These are phyloP conservation scores for Cryptococcus sp. DNA, from an alignment of 1,284 basidiomycete species.

Conservation along the genomic window DNA sequence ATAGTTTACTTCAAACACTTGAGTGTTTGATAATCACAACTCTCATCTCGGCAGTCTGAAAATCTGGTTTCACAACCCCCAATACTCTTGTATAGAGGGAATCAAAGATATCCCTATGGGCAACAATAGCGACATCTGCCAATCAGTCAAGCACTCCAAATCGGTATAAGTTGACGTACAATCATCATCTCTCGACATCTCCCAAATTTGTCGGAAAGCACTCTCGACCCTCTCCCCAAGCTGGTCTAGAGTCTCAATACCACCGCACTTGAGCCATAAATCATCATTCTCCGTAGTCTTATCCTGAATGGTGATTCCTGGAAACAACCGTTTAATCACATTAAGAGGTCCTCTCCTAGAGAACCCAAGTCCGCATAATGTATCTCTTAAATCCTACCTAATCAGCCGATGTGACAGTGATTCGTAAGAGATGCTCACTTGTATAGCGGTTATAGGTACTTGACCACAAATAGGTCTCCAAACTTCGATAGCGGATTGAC, in stretches of 20 bases:
- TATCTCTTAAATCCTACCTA: not conserved
- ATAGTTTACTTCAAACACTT: too few species aligned
- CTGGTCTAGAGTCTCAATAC: not conserved
- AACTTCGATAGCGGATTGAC: constrained; percentile 17
- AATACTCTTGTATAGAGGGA: not conserved
- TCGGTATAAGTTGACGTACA: not conserved
- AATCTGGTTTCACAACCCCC: not conserved
- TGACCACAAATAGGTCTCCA: not conserved
- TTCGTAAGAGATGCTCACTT: not conserved
- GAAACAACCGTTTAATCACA: not conserved
- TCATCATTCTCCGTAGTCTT: not conserved
- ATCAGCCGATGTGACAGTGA: not conserved
- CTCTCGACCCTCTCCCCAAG: not conserved
- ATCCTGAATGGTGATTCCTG: not conserved
- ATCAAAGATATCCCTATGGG: not conserved
- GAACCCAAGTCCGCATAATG: not conserved
- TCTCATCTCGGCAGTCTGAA: not conserved
- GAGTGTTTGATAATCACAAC: not conserved
- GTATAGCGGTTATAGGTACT: not conserved
- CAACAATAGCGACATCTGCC: not conserved
- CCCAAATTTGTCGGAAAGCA: not conserved
- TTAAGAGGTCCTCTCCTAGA: not conserved
- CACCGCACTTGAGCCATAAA: not conserved
- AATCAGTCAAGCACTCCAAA: not conserved
- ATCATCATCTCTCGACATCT: not conserved